These are phyloP conservation scores for Globisporangium barbulae DNA, from an alignment of 352 stramenopile species.

Conservation along the genomic window DNA sequence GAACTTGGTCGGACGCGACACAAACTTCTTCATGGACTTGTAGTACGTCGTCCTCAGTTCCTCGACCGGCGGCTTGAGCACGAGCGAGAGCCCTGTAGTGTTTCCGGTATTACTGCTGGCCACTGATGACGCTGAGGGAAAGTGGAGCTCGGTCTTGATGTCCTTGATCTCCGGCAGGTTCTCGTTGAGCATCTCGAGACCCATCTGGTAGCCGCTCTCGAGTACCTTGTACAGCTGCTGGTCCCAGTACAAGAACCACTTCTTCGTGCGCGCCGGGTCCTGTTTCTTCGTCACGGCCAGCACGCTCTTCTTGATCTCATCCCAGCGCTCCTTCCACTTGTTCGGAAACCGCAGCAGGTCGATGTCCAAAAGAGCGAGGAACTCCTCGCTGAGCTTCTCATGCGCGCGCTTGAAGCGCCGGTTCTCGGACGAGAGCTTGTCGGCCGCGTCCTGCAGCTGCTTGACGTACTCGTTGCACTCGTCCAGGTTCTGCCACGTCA, in stretches of 20 bases:
- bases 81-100: slow-evolving; percentile 31
- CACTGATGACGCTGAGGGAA: slow-evolving; percentile 21
- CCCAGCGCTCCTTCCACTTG: slow-evolving; percentile 88
- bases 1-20: slow-evolving; percentile 88
- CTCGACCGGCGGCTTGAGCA: slow-evolving; percentile 91
- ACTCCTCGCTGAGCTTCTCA: slow-evolving; percentile 74
- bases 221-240: slow-evolving; percentile 95
- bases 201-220: slow-evolving; percentile 92
- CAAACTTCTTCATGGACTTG: slow-evolving; percentile 94
- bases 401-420: slow-evolving; percentile 88
- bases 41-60: slow-evolving; percentile 94
- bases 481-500: slow-evolving; percentile 90
- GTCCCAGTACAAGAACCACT: slow-evolving; percentile 94
- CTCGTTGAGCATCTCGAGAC: slow-evolving; percentile 93
- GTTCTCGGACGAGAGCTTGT: slow-evolving; percentile 90
- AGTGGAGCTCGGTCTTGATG: slow-evolving; percentile 73
- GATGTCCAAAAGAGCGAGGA: slow-evolving; percentile 85
- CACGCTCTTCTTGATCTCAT: slow-evolving; percentile 78
- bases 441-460: slow-evolving; percentile 86
- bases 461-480: slow-evolving; percentile 93
- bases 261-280: slow-evolving; percentile 68
- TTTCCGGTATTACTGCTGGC: not conserved
- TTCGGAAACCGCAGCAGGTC: slow-evolving; percentile 84
- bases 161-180: slow-evolving; percentile 90
- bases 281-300: slow-evolving; percentile 77